These are phyloP conservation scores for Oryza officinalis DNA, from an alignment of 176 grass and related monocot genomes.

Conservation along the genomic window DNA sequence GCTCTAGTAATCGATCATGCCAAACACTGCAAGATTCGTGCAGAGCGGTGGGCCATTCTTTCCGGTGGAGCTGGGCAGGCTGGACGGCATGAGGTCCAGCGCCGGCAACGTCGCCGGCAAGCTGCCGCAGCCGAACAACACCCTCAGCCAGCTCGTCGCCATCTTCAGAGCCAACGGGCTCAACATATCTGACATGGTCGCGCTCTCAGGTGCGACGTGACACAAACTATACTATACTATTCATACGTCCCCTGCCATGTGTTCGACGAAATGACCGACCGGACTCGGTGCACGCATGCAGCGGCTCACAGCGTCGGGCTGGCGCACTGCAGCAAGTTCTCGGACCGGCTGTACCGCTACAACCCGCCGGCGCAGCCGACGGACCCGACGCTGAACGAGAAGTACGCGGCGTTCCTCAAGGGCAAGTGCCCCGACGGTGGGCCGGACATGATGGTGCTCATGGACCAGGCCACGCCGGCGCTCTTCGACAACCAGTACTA, in stretches of 20 bases:
- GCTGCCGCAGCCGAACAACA: conserved; percentile 48
- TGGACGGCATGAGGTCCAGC: conserved; percentile 65
- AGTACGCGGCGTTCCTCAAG: conserved; percentile 57
- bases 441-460: conserved; percentile 41
- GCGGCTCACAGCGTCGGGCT: conserved; percentile 72
- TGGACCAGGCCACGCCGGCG: conserved; percentile 68
- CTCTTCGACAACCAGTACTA: conserved; percentile 89
- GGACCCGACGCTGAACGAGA: conserved; percentile 56
- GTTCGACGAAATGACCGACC: background rate
- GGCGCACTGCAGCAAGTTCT: conserved; percentile 73
- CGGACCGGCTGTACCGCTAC: conserved; percentile 45
- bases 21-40: background rate
- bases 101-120: conserved; percentile 50
- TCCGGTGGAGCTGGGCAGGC: conserved; percentile 73
- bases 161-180: conserved; percentile 59
- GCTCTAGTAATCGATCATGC: background rate
- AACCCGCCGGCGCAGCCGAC: background rate
- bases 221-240: background rate
- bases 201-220: conserved; percentile 55
- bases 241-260: background rate
- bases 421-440: conserved; percentile 44
- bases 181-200: conserved; percentile 58
- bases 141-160: conserved; percentile 40
- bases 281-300: background rate
- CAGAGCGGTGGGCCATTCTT: conserved; percentile 71